Evolutionary conservation across 2,329 filamentous ascomycete genomes (phyloP).

Genomic region (Diaporthe citri): DNA sequence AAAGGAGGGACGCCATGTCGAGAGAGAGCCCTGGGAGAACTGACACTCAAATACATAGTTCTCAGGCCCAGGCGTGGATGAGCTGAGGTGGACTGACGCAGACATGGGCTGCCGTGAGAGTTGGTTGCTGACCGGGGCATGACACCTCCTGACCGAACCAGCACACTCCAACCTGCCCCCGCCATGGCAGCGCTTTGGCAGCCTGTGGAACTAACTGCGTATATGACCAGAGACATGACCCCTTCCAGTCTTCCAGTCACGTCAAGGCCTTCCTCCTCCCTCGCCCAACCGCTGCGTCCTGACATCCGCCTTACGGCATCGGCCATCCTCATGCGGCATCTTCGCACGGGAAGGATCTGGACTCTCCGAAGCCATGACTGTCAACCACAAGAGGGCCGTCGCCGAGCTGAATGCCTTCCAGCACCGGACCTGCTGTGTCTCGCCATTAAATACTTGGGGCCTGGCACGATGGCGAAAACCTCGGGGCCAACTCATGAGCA

Average conservation of each 20-base stretch:
- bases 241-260: not conserved
- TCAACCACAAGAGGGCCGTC: not conserved
- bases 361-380: constrained; percentile 2
- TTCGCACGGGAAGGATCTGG: constrained; percentile 14
- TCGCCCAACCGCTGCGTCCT: not conserved
- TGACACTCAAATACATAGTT: not conserved
- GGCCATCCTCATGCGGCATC: not conserved
- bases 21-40: not conserved
- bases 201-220: not conserved
- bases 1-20: too few relatives aligned
- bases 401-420: not conserved
- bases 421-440: not conserved
- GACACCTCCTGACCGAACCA: not conserved
- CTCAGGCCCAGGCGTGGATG: not conserved
- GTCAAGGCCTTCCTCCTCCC: not conserved
- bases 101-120: not conserved
- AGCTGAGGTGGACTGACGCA: not conserved
- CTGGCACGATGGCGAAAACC: not conserved
- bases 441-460: not conserved
- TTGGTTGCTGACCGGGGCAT: not conserved
- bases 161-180: not conserved
- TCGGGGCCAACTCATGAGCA: not conserved
- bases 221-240: not conserved
- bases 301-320: not conserved
- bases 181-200: too few relatives aligned